Evolutionary conservation across 139 green algal species (phyloP).

Genomic region (Coelastrella sp.): DNA sequence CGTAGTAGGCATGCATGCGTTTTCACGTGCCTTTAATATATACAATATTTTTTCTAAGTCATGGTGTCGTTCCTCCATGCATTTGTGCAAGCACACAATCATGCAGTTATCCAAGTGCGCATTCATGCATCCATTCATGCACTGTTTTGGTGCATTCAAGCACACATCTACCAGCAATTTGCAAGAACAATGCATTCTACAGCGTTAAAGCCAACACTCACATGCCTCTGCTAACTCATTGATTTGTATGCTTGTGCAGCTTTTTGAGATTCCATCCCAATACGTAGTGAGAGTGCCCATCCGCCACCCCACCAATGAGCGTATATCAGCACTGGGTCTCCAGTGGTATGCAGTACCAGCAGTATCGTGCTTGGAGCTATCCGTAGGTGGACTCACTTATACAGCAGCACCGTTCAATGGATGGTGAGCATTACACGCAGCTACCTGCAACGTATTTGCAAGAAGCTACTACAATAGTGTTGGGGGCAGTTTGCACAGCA

Average conservation of each 20-base stretch:
- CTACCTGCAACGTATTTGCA: not conserved
- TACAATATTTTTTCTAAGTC: too few species aligned
- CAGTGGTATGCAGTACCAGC: constrained; percentile 64
- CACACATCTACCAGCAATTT: too few species aligned
- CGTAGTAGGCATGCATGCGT: too few species aligned
- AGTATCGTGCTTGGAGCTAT: constrained; percentile 60
- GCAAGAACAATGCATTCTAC: too few species aligned
- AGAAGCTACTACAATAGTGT: not conserved
- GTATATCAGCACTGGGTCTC: constrained; percentile 55
- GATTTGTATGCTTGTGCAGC: not conserved
- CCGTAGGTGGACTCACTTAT: constrained; percentile 62
- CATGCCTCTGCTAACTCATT: not conserved
- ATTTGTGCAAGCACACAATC: too few species aligned
- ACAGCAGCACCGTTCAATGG: constrained; percentile 68
- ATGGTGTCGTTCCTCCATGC: too few species aligned
- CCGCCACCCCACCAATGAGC: constrained; percentile 52
- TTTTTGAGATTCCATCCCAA: constrained; percentile 56
- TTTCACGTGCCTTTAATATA: too few species aligned
- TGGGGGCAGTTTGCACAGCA: not conserved
- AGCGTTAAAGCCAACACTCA: not conserved
- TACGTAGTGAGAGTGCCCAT: constrained; percentile 53
- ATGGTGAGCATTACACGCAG: constrained; percentile 39
- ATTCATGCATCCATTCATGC: too few species aligned
- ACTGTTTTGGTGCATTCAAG: too few species aligned
- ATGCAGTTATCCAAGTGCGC: too few species aligned